Base-by-base conservation (phyloP, 1,284 basidiomycete species). In the Exobasidium cylindrosporum region DNA sequence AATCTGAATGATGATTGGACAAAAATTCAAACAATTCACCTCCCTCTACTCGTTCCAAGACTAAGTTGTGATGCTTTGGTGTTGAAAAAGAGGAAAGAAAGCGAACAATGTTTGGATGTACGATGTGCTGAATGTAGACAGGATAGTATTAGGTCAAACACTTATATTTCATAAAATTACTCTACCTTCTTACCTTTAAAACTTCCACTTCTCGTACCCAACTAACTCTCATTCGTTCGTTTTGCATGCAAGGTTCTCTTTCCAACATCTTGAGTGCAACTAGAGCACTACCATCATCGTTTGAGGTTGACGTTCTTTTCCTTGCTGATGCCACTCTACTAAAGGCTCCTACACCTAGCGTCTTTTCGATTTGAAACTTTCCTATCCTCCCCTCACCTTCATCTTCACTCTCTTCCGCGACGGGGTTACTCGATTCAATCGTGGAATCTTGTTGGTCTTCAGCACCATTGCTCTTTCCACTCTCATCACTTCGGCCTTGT, bases 161-260 rank as follows among this genome's bases (percentile, higher is more conserved):
- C n/a, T n/a, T n/a, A n/a, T n/a, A n/a, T n/a, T n/a, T n/a, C n/a
- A n/a, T n/a, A n/a, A n/a, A n/a, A n/a, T n/a, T n/a, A 81, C 84
- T 78, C 76, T 88, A 87, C 78, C 17, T 17, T 40, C 35, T 40
- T 17, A 40, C 35, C 35, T 88, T 85, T 44, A 95, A 82, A 11
- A 95, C 88, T 74, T 92, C 90, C 11, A 92, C 91, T 81, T 94
- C 91, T 28, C 91, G 84, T 46, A 92, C 85, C 77, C 93, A 93
- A 65, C 88, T 88, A 60, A 92, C 90, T 31, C 88, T 82, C 64
- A 90, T 90, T 55, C 90, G 83, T 65, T 91, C 84, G 71, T 87
- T 85, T 56, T 81, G 80, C 45, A 83, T 82, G 68, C 84, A 86
- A 7, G 77, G 76, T 44, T 83, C 82, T 35, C 87, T 83, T 56